Conservation (phyloP, 129 eudicot species). For the Kitagawia praeruptora region DNA sequence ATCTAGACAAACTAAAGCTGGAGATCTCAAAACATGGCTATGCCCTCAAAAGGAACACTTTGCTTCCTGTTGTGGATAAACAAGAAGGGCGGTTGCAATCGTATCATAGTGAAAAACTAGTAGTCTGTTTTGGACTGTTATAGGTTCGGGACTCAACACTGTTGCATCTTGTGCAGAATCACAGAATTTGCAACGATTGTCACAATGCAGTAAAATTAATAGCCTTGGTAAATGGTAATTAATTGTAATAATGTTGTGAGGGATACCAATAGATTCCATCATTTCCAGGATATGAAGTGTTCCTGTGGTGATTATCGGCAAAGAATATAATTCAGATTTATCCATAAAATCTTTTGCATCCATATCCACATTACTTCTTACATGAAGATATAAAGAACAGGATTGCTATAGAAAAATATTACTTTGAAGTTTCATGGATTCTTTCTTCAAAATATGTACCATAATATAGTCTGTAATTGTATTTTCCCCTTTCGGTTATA, state of each 20-base stretch:
- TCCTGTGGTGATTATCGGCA: slow-evolving; percentile 95
- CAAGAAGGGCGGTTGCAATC: slow-evolving; percentile 35
- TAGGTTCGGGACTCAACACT: slow-evolving; percentile 38
- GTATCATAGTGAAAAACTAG: slow-evolving; percentile 71
- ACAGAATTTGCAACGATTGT: slow-evolving; percentile 73
- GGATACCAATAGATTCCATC: too few relatives aligned
- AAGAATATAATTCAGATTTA: slow-evolving; percentile 7
- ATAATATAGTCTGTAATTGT: not conserved
- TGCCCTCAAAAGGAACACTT: slow-evolving; percentile 31
- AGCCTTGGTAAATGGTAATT: slow-evolving; percentile 45
- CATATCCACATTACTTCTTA: not conserved
- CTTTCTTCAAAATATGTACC: not conserved
- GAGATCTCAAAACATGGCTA: slow-evolving; percentile 45
- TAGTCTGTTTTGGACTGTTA: slow-evolving; percentile 63
- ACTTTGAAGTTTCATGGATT: too few relatives aligned
- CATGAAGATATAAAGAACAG: not conserved
- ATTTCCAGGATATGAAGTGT: slow-evolving; percentile 20
- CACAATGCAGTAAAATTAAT: slow-evolving; percentile 54
- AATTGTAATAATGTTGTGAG: too few relatives aligned
- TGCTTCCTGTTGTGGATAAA: slow-evolving; percentile 87
- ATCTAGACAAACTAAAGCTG: slow-evolving; percentile 42
- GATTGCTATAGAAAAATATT: not conserved
- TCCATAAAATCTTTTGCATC: not conserved
- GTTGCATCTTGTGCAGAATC: slow-evolving; percentile 62
- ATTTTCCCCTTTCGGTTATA: not conserved